phyloP scores from a whole-genome alignment of 805 yeast genomes.

The Brettanomyces bruxellensis region DNA sequence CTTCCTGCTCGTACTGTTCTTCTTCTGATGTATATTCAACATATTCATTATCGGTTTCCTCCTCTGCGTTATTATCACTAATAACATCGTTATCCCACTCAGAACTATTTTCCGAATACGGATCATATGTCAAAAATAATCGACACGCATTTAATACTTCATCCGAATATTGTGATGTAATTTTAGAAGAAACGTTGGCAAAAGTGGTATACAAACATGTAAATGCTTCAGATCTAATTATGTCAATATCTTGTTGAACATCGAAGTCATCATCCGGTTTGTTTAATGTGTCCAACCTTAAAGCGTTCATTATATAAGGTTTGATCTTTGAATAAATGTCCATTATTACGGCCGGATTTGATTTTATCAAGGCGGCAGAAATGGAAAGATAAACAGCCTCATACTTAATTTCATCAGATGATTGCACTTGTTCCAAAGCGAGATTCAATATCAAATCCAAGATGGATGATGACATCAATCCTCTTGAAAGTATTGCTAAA shows the following conservation, averaged over 20 bases:
- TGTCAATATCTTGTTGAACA: constrained; percentile 21
- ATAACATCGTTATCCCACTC: constrained; percentile 22
- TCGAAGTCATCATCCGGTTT: constrained; percentile 26
- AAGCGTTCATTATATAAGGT: constrained; percentile 6
- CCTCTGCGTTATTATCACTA: constrained; percentile 8
- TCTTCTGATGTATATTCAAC: constrained; percentile 21
- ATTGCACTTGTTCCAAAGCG: background rate
- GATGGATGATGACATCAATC: constrained; percentile 13
- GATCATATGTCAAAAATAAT: constrained; percentile 35
- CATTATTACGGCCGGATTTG: constrained; percentile 19
- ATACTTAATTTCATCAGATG: background rate
- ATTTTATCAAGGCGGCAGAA: constrained; percentile 15
- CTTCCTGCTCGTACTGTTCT: constrained; percentile 29
- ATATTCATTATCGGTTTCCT: constrained; percentile 6
- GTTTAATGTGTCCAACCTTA: constrained; percentile 12
- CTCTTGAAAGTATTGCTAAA: constrained; percentile 25
- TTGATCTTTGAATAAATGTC: constrained; percentile 8
- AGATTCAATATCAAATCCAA: constrained; percentile 12
- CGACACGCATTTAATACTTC: constrained; percentile 23
- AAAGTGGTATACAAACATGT: constrained; percentile 30
- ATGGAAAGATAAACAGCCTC: background rate
- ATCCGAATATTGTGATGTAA: constrained; percentile 18
- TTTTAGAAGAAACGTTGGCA: constrained; percentile 28
- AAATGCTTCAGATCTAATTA: constrained; percentile 41
- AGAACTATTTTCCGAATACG: constrained; percentile 27